These are phyloP conservation scores for Achaetomiella virescens DNA, from an alignment of 495 filamentous ascomycete genomes.

Conservation along the genomic window DNA sequence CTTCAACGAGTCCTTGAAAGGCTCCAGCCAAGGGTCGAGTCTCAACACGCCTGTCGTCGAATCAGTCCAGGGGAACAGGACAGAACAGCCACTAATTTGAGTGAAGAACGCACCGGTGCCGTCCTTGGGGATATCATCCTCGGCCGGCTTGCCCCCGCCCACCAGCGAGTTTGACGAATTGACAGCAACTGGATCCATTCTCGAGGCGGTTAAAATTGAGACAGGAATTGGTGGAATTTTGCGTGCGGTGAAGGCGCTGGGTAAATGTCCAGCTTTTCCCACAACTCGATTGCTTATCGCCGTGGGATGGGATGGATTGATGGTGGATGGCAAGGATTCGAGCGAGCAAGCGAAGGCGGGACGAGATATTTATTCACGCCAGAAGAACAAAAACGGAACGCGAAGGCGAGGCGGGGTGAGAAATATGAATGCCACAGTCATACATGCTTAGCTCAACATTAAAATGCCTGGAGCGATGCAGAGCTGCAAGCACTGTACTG, in stretches of 20 bases:
- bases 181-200: constrained; percentile 33
- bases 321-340: too few relatives aligned
- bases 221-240: too few relatives aligned
- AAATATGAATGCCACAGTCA: too few relatives aligned
- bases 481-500: background rate
- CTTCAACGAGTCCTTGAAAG: constrained; percentile 72
- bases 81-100: background rate
- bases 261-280: too few relatives aligned
- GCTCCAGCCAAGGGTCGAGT: constrained; percentile 85
- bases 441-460: too few relatives aligned
- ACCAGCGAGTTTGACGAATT: constrained; percentile 38
- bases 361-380: too few relatives aligned
- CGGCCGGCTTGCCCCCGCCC: constrained; percentile 23
- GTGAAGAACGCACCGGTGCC: constrained; percentile 38
- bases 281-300: too few relatives aligned
- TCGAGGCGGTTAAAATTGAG: background rate
- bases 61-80: constrained; percentile 10
- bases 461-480: background rate
- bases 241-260: too few relatives aligned
- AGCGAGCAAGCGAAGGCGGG: too few relatives aligned
- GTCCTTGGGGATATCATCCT: constrained; percentile 37
- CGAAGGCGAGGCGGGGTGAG: too few relatives aligned
- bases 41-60: constrained; percentile 63
- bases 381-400: too few relatives aligned
- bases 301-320: too few relatives aligned